These are phyloP conservation scores for Xanthoceras sorbifolium DNA, from an alignment of 345 rosid genomes.

Conservation along the genomic window DNA sequence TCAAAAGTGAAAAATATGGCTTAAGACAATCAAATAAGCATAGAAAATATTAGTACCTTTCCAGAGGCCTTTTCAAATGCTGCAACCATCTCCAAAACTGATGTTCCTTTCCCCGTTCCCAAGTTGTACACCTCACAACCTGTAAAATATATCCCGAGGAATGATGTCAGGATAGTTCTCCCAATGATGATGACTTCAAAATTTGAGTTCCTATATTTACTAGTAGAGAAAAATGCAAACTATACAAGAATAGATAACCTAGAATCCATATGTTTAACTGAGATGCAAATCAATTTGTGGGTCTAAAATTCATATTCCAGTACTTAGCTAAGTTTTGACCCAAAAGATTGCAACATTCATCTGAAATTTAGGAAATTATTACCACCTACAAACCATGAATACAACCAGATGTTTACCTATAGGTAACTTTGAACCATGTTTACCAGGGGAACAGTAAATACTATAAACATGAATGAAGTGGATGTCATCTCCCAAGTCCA, in stretches of 20 bases:
- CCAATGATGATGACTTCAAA: not conserved
- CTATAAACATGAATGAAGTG: not conserved
- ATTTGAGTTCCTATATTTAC: not conserved
- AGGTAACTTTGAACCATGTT: not conserved
- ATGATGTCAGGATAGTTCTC: not conserved
- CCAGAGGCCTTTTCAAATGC: conserved; percentile 95
- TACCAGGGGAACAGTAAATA: not conserved
- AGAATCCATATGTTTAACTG: not conserved
- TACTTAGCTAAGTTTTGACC: not conserved
- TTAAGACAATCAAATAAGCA: not conserved
- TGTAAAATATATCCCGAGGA: conserved; percentile 17
- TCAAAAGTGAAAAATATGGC: not conserved
- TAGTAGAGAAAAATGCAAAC: not conserved
- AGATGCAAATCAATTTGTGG: not conserved
- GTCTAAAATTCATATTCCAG: not conserved
- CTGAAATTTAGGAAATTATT: not conserved
- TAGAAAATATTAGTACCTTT: conserved; percentile 44
- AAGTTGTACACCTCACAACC: conserved; percentile 96
- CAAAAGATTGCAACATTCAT: not conserved
- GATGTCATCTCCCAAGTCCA: not conserved
- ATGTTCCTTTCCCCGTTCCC: conserved; percentile 96
- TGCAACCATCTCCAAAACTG: conserved; percentile 92
- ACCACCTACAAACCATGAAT: not conserved
- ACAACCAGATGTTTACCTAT: not conserved
- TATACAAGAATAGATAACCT: not conserved